These are phyloP conservation scores for Pyrenophora teres DNA, from an alignment of 2,329 filamentous ascomycete genomes.

Conservation along the genomic window DNA sequence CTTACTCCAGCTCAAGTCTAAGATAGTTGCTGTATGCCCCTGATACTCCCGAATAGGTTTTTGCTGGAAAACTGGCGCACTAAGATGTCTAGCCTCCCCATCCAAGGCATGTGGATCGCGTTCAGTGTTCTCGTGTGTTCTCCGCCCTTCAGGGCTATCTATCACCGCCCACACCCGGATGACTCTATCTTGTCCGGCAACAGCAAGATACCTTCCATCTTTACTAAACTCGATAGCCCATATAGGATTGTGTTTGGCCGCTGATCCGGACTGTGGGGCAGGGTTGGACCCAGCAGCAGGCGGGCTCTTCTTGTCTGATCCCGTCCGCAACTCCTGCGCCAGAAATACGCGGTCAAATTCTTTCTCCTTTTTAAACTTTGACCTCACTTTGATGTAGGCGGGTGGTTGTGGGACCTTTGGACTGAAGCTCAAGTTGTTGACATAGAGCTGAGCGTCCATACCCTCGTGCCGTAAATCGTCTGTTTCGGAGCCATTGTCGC, in stretches of 20 bases:
- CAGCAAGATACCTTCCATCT: slow-evolving; percentile 87
- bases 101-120: slow-evolving; percentile 52
- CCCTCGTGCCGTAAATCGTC: slow-evolving; percentile 74
- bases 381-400: slow-evolving; percentile 83
- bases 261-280: slow-evolving; percentile 40
- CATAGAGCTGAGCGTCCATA: slow-evolving; percentile 80
- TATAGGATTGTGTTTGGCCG: slow-evolving; percentile 65
- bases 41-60: slow-evolving; percentile 79
- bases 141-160: slow-evolving; percentile 77
- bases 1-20: slow-evolving; percentile 97
- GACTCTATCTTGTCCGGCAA: slow-evolving; percentile 85
- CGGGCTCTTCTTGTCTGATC: slow-evolving; percentile 40
- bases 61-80: slow-evolving; percentile 85
- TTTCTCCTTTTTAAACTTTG: slow-evolving; percentile 77
- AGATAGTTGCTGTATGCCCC: slow-evolving; percentile 81
- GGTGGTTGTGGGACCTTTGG: slow-evolving; percentile 88
- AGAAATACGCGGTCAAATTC: slow-evolving; percentile 89
- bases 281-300: slow-evolving; percentile 33
- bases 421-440: slow-evolving; percentile 74
- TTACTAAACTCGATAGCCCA: slow-evolving; percentile 94
- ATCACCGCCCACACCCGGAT: slow-evolving; percentile 90
- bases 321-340: slow-evolving; percentile 82
- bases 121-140: slow-evolving; percentile 73
- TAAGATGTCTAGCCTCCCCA: slow-evolving; percentile 67
- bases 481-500: slow-evolving; percentile 71